Base-by-base conservation (phyloP, 2,329 filamentous ascomycete species). In the Xylariaceae sp. region DNA sequence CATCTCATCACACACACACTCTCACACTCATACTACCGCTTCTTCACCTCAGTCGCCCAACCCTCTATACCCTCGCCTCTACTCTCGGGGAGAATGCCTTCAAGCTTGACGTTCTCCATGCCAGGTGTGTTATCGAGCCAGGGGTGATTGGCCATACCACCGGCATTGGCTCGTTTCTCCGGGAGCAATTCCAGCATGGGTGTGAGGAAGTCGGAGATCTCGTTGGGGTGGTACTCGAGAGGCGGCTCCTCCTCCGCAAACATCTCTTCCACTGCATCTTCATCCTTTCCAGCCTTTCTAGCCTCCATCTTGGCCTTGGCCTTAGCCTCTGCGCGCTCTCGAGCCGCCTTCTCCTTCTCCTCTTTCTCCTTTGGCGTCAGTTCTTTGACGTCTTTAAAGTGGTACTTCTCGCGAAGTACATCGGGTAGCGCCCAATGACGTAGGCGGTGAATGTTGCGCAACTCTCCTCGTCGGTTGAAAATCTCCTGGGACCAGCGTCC, bases 401-500 rank as follows among this genome's bases (percentile, higher is more conserved):
- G 94, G 71, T 99, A 99, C 73, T 99, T 99, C 75, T 99, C 94
- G 62, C 88, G 85, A 37, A 99, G 80, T 1, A 99, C 94, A 69
- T 97, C 93, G 0, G 92, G 86, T 4, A 99, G 79, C 0, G 92
- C 92, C 94, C 94, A 99, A 76, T 97, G 93, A 55, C 94, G 89
- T 64, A 99, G 82, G 50, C 94, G 86, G 75, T 97, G 94, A 69
- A 99, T 99, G 77, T 99, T 97, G 60, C 94, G 90, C 44, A 99
- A 83, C 73, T 99, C 94, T 67, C 94, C 94, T 75, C 96, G 96
- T 66, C 94, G 87, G 74, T 97, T 97, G 80, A 99, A 99, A 64
- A 99, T 99, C 74, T 97, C 94, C 74, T 97, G 93, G 11, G 88
- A 92, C 94, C 94, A 97, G 76, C 97, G 97, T 55, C 94, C 94